Percentiles rank a stretch among this genome's conserved stretches.
Evolutionary conservation across 805 yeast species (phyloP).

Genomic region (Lipomyces anomalus): DNA sequence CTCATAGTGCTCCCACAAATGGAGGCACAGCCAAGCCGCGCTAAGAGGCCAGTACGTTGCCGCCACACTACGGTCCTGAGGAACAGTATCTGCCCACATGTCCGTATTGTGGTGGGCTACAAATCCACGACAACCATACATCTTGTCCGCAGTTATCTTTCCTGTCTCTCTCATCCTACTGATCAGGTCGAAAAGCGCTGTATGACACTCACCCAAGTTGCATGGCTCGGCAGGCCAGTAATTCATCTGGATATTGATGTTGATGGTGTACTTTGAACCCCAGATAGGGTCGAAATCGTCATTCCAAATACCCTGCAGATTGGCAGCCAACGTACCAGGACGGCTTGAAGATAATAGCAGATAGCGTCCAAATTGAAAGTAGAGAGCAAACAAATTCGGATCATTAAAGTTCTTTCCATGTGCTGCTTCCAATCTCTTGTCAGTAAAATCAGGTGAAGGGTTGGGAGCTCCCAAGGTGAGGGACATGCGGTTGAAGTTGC

Average conservation of each 20-base stretch:
- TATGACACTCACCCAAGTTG: conserved; percentile 8
- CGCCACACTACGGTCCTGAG: background rate
- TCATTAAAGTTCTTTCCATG: too few relatives aligned
- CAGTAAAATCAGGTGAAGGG: too few relatives aligned
- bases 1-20: background rate
- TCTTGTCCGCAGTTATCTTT: conserved; percentile 4
- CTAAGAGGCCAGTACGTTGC: background rate
- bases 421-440: too few relatives aligned
- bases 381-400: too few relatives aligned
- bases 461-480: too few relatives aligned
- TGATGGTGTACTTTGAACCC: conserved; percentile 16
- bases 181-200: conserved; percentile 5
- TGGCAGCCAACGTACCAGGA: too few relatives aligned
- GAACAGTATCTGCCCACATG: background rate
- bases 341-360: too few relatives aligned
- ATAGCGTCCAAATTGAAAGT: too few relatives aligned
- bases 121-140: conserved; percentile 15
- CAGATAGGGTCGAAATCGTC: conserved; percentile 9
- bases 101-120: conserved; percentile 12
- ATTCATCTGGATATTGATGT: conserved; percentile 17
- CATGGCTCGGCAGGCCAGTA: conserved; percentile 11
- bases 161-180: conserved; percentile 6
- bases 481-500: too few relatives aligned
- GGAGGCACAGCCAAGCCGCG: background rate
- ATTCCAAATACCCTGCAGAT: conserved; percentile 18